phyloP scores from a whole-genome alignment of 345 rosid species.

The Aegle marmelos region DNA sequence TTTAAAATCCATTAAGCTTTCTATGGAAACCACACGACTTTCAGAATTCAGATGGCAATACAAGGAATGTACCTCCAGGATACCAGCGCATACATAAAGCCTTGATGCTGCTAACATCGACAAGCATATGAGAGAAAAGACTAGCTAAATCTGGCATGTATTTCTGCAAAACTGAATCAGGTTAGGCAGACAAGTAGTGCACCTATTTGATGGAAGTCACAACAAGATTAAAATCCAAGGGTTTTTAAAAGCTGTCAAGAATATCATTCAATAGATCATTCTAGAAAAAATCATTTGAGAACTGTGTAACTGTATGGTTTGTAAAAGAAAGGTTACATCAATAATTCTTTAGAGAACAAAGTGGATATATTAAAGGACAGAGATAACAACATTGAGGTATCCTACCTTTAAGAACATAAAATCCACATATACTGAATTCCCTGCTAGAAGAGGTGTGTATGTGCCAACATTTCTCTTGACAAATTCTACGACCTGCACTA shows the following conservation, averaged over 20 bases:
- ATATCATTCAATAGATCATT: no score
- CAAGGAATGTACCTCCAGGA: slow-evolving; percentile 52
- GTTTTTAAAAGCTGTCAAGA: not conserved
- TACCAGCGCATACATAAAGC: slow-evolving; percentile 77
- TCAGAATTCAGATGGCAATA: not conserved
- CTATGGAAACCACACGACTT: not conserved
- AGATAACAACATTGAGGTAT: not conserved
- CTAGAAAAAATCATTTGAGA: not conserved
- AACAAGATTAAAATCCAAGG: not conserved
- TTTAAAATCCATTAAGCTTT: not conserved
- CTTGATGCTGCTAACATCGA: slow-evolving; percentile 86
- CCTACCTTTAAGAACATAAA: slow-evolving; percentile 71
- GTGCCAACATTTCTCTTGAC: slow-evolving; percentile 66
- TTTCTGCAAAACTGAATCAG: slow-evolving; percentile 49
- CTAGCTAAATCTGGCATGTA: slow-evolving; percentile 81
- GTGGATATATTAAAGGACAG: not conserved
- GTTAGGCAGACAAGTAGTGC: slow-evolving; percentile 3
- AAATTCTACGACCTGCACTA: slow-evolving; percentile 73
- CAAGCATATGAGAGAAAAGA: slow-evolving; percentile 70
- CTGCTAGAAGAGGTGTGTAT: slow-evolving; percentile 63
- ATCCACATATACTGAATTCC: slow-evolving; percentile 86
- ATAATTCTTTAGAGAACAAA: not conserved
- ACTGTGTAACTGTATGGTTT: not conserved
- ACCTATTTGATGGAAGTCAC: slow-evolving; percentile 2
- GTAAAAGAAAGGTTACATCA: not conserved